Evolutionary conservation across 2,329 filamentous ascomycete genomes (phyloP), one percentile per base, ranked within the genome.

Genomic region (Lachnellula occidentalis): DNA sequence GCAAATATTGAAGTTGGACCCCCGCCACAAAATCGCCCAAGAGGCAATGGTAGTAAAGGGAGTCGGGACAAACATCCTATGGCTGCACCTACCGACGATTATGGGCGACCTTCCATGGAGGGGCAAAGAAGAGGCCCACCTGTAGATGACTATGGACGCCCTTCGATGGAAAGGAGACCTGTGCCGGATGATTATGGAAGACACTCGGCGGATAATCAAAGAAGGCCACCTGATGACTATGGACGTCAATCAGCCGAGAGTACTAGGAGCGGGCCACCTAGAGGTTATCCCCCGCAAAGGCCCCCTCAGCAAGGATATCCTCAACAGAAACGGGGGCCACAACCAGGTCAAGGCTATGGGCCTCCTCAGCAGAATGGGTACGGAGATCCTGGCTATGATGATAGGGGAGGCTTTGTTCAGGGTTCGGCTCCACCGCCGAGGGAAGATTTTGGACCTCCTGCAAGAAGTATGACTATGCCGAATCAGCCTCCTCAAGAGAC

Each of bases 391-490:
- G 64, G 62, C 4, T 65, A 62, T 56, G 56, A 61, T 45, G 61
- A 66, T 55, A 60, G 51, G 7, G 24, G 24, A 24, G 24, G 24
- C 24, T 24, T 64, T 57, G 61, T 54, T 39, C 52, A 48, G 52
- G 58, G 53, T 34, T 42, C 55, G 36, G 36, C 51, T 21, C 60
- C 63, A 19, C 61, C 62, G 19, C 46, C 70, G 37, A 70, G 66
- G 56, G 70, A 74, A 39, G 72, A 73, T 5, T 82, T 78, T 60
- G 78, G 73, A 0, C 76, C 78, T 2, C 79, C 78, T 8, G 65
- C 71, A n/a, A 74, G 82, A 61, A 85, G 81, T 54, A 80, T 78
- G 76, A 86, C 83, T 5, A 81, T 84, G 79, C 81, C 82, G 2
- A 67, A 73, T 3, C 75, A 78, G 53, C 73, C 77, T 11, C 68